A percentile compares a stretch with the other conserved stretches of the same genome.
phyloP scores from a whole-genome alignment of 305 asterid genomes.

The Striga hermonthica region DNA sequence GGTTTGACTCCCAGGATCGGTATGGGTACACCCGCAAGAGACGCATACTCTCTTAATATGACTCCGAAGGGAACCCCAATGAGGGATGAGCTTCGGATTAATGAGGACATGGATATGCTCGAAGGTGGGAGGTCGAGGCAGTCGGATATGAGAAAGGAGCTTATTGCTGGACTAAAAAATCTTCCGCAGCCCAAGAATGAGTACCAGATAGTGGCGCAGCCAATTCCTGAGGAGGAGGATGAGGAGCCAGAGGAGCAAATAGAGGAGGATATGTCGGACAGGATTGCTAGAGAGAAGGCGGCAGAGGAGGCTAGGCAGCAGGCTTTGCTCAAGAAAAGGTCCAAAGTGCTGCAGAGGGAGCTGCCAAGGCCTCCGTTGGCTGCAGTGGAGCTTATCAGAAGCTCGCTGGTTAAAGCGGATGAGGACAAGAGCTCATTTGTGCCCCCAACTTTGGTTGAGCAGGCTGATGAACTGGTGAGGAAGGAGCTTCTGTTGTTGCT shows the following conservation, averaged over 20 bases:
- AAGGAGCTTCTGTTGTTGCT: conserved; percentile 81
- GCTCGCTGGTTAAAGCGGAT: conserved; percentile 60
- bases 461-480: conserved; percentile 87
- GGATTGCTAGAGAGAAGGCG: conserved; percentile 86
- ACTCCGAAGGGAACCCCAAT: conserved; percentile 92
- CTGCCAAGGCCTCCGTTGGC: conserved; percentile 90
- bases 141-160: conserved; percentile 55
- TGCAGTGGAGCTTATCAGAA: conserved; percentile 68
- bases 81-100: conserved; percentile 88
- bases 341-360: conserved; percentile 91
- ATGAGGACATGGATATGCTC: conserved; percentile 71
- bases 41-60: conserved; percentile 48
- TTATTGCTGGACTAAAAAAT: conserved; percentile 56
- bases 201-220: conserved; percentile 74
- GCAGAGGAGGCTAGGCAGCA: conserved; percentile 88
- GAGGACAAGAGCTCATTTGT: conserved; percentile 93
- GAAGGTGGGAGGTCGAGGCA: conserved; percentile 51
- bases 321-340: conserved; percentile 79
- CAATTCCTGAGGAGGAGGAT: conserved; percentile 69
- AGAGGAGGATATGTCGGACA: conserved; percentile 99
- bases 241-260: conserved; percentile 94
- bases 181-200: conserved; percentile 97
- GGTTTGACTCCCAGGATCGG: conserved; percentile 84
- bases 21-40: conserved; percentile 72
- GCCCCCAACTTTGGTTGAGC: conserved; percentile 85